Percentiles rank a stretch among this genome's conserved stretches.
phyloP scores from a whole-genome alignment of 1,139 yeast species.

The Saccharomyces hybrid region DNA sequence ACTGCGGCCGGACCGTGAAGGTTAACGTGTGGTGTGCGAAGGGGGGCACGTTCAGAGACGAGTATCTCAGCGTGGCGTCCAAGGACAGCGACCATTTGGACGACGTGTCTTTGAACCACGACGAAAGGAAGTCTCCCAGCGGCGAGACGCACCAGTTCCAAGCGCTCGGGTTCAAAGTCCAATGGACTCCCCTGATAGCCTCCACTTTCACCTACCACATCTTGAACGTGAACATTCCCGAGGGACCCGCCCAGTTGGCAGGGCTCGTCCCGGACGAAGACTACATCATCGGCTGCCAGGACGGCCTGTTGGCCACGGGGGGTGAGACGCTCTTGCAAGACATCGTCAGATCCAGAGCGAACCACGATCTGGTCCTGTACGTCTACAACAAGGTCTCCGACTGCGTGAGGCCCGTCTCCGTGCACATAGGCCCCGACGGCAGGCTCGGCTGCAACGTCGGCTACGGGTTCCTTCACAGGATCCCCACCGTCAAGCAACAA shows the following conservation, averaged over 20 bases:
- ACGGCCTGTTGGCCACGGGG: conserved; percentile 72
- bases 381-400: conserved; percentile 88
- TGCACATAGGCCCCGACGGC: conserved; percentile 69
- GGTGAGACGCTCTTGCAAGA: conserved; percentile 77
- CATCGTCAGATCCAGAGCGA: conserved; percentile 55
- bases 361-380: conserved; percentile 47
- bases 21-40: conserved; percentile 84
- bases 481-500: conserved; percentile 41
- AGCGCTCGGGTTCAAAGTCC: conserved; percentile 58
- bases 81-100: conserved; percentile 17
- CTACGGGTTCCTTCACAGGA: conserved; percentile 77
- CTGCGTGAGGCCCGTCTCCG: conserved; percentile 77
- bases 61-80: conserved; percentile 23
- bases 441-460: conserved; percentile 93
- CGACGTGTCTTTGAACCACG: conserved; percentile 20
- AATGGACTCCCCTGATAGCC: conserved; percentile 67
- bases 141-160: conserved; percentile 22
- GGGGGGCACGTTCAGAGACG: conserved; percentile 52
- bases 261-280: conserved; percentile 83
- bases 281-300: conserved; percentile 83
- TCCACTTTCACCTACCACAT: conserved; percentile 89
- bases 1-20: conserved; percentile 34
- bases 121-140: conserved; percentile 1
- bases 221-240: conserved; percentile 54
- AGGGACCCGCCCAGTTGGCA: conserved; percentile 80